phyloP scores from a whole-genome alignment of 2,329 filamentous ascomycete species.

The Fusarium continuum region DNA sequence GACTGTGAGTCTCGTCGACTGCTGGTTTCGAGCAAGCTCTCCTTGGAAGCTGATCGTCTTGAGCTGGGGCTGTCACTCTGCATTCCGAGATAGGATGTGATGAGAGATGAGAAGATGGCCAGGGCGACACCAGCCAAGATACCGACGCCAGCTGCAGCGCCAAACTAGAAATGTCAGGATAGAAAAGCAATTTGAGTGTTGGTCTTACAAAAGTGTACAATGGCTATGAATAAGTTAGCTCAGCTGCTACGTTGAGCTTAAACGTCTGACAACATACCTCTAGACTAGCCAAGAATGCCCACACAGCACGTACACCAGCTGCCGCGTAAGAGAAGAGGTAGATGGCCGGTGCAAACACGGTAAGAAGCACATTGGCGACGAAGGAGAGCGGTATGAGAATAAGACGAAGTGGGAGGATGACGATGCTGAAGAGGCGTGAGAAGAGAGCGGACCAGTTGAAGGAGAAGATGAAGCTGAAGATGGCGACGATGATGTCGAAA shows the following conservation, averaged over 20 bases:
- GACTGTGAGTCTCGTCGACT: conserved; percentile 34
- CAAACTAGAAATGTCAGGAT: conserved; percentile 55
- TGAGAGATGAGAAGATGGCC: conserved; percentile 62
- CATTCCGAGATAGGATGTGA: conserved; percentile 62
- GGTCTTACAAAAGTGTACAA: conserved; percentile 55
- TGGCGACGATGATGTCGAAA: conserved; percentile 40
- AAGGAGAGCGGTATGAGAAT: conserved; percentile 45
- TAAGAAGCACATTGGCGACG: conserved; percentile 41
- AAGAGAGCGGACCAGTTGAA: conserved; percentile 45
- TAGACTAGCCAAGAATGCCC: conserved; percentile 46
- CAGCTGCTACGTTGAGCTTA: neutral
- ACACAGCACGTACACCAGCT: conserved; percentile 34
- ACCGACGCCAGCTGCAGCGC: conserved; percentile 74
- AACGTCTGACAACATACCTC: conserved; percentile 45
- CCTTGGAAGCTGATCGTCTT: conserved; percentile 16
- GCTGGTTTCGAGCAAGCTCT: conserved; percentile 20
- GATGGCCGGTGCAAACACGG: conserved; percentile 51
- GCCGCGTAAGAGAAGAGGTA: conserved; percentile 46
- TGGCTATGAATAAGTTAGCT: conserved; percentile 44
- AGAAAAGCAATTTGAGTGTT: accelerated
- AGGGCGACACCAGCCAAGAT: conserved; percentile 68
- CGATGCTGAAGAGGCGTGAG: conserved; percentile 34
- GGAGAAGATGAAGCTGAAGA: conserved; percentile 41
- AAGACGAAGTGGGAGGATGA: conserved; percentile 46
- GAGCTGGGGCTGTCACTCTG: conserved; percentile 41